A percentile compares a stretch with the other conserved stretches of the same genome.
Conservation (phyloP, 345 rosid species). For the Populus euphratica region DNA sequence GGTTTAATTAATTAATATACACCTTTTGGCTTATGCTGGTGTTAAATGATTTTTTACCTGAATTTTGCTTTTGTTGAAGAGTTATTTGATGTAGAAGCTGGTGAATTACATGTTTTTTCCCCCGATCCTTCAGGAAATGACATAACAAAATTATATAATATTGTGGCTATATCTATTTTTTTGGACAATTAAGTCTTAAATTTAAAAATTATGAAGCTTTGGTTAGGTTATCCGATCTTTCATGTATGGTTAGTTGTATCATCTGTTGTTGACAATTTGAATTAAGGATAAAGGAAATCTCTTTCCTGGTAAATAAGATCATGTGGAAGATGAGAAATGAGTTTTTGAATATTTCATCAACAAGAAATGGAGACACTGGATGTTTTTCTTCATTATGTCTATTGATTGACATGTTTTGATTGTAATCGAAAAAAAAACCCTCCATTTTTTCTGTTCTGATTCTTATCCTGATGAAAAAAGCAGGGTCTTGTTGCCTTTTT, state of each 20-base stretch:
- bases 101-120: neutral
- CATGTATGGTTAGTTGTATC: neutral
- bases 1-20: neutral
- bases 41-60: neutral
- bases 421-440: neutral
- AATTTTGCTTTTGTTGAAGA: neutral
- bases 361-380: neutral
- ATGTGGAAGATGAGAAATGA: neutral
- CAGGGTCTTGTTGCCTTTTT: conserved; percentile 33
- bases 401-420: neutral
- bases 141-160: neutral
- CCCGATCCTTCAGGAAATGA: neutral
- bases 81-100: neutral
- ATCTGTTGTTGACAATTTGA: neutral
- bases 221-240: neutral
- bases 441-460: neutral
- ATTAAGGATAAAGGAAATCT: neutral
- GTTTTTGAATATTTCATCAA: neutral
- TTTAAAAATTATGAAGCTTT: neutral
- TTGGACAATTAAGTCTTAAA: neutral
- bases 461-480: conserved; percentile 37
- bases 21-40: neutral
- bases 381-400: neutral
- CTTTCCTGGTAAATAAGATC: neutral
- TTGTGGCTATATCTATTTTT: neutral